Percentiles rank a stretch among this genome's conserved stretches.
phyloP scores from a whole-genome alignment of 2,329 filamentous ascomycete species.

The Fusarium siculi region DNA sequence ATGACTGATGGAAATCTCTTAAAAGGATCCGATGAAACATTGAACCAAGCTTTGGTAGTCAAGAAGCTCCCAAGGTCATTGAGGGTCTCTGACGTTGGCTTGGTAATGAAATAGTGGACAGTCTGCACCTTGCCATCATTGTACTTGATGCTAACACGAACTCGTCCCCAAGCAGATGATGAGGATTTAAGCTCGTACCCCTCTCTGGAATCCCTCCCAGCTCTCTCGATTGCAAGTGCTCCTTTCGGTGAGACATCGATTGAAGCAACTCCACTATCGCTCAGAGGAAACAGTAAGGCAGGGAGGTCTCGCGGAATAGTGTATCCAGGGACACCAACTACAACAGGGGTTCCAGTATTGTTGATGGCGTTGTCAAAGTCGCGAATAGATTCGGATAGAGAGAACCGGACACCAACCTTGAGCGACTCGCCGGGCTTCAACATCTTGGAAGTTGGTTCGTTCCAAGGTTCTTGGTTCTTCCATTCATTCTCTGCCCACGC shows the following conservation, averaged over 20 bases:
- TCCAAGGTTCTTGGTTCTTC: conserved; percentile 63
- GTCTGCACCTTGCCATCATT: conserved; percentile 60
- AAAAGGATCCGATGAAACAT: conserved; percentile 63
- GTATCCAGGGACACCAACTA: conserved; percentile 65
- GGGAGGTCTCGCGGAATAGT: conserved; percentile 60
- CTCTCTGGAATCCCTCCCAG: background rate
- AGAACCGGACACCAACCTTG: conserved; percentile 63
- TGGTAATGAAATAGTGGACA: conserved; percentile 67
- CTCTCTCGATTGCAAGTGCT: conserved; percentile 47
- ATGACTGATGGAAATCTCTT: conserved; percentile 64
- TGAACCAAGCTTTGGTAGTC: conserved; percentile 64
- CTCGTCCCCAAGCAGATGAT: conserved; percentile 59
- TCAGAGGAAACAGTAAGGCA: conserved; percentile 57
- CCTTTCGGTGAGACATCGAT: conserved; percentile 53
- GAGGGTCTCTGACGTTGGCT: conserved; percentile 56
- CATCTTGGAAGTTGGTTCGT: conserved; percentile 58
- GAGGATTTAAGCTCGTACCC: conserved; percentile 57
- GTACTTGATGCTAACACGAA: conserved; percentile 60
- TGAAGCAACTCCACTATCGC: conserved; percentile 52
- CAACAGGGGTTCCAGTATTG: conserved; percentile 57
- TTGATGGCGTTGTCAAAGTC: conserved; percentile 59
- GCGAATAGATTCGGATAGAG: conserved; percentile 57
- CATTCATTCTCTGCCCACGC: conserved; percentile 68
- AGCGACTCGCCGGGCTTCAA: conserved; percentile 57
- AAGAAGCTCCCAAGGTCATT: conserved; percentile 62